Conservation (phyloP, 116 monocot genomes). For the Dioscorea cayenensis region DNA sequence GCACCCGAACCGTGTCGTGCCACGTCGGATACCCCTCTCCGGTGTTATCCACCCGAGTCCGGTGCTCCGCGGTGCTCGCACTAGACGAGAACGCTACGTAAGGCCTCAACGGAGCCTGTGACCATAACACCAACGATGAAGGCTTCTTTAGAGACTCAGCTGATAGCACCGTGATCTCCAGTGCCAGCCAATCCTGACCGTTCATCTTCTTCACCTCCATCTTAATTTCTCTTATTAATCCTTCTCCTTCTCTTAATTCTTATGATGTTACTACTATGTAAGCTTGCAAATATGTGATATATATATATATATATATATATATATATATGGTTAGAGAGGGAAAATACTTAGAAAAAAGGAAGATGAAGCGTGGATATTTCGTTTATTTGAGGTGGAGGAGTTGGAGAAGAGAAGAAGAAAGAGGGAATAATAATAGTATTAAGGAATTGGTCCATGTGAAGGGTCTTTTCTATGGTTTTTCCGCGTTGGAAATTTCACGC, state of each 20-base stretch:
- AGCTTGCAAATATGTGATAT: background rate
- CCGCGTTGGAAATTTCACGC: too few species aligned
- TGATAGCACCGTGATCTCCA: constrained; percentile 4
- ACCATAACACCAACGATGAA: background rate
- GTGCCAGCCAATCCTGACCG: background rate
- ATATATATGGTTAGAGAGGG: background rate
- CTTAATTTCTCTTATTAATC: too few species aligned
- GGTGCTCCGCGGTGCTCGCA: background rate
- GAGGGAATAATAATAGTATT: too few species aligned
- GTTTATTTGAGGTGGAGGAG: background rate
- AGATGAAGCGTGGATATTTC: background rate
- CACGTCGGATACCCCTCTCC: constrained; percentile 13
- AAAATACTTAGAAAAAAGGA: background rate
- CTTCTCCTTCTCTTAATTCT: background rate
- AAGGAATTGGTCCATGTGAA: too few species aligned
- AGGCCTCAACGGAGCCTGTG: constrained; percentile 8
- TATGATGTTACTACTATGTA: background rate
- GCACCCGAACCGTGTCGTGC: constrained; percentile 13
- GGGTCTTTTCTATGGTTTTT: too few species aligned
- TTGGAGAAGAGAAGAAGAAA: too few species aligned
- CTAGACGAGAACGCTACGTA: constrained; percentile 12
- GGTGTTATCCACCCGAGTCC: constrained; percentile 14
- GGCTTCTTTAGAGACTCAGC: constrained; percentile 12
- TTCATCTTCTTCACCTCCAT: too few species aligned
- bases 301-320: background rate